A percentile compares a stretch with the other conserved stretches of the same genome.
phyloP scores from a whole-genome alignment of 2,329 filamentous ascomycete species.

The Juglanconis oblonga region DNA sequence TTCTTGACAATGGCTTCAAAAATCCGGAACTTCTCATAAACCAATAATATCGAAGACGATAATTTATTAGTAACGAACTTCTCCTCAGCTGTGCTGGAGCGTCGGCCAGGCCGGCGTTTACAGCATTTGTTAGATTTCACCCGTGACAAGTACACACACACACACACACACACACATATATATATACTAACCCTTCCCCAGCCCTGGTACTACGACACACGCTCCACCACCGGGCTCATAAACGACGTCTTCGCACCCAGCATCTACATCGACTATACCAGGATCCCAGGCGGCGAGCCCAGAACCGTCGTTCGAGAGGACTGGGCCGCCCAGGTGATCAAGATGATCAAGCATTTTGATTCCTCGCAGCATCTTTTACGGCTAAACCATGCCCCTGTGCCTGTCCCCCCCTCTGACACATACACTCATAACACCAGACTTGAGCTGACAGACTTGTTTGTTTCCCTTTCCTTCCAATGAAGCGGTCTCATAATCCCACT shows the following conservation, averaged over 20 bases:
- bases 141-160: background rate
- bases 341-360: slow-evolving; percentile 21
- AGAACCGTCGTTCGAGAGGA: slow-evolving; percentile 18
- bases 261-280: slow-evolving; percentile 29
- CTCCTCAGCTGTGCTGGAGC: no score
- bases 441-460: no score
- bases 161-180: background rate
- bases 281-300: slow-evolving; percentile 27
- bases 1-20: no score
- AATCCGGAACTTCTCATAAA: no score
- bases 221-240: slow-evolving; percentile 20
- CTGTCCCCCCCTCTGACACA: no score
- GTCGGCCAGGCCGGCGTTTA: slow-evolving; percentile 11
- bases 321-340: slow-evolving; percentile 22
- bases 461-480: no score
- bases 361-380: slow-evolving; percentile 25
- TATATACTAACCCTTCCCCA: slow-evolving; percentile 2
- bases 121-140: slow-evolving; percentile 3
- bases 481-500: no score
- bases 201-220: slow-evolving; percentile 27
- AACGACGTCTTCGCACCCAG: slow-evolving; percentile 27
- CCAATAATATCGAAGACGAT: no score
- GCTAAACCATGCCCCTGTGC: no score
- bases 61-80: no score
- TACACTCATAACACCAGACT: no score